Percentiles rank a stretch among this genome's conserved stretches.
Evolutionary conservation across 306 rosid species (phyloP).

Genomic region (Chamaecrista fasciculata): DNA sequence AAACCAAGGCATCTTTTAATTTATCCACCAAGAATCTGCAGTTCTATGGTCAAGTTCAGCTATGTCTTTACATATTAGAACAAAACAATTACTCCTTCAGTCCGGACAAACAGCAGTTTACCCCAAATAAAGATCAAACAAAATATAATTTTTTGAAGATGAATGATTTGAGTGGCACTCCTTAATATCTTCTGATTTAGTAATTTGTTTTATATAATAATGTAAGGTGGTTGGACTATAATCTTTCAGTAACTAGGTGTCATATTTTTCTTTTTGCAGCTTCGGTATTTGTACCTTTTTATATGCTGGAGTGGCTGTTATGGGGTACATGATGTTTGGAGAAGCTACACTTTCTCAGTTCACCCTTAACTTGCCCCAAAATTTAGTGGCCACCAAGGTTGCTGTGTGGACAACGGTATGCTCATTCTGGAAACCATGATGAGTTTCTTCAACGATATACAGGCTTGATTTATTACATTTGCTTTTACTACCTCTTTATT

Average conservation of each 20-base stretch:
- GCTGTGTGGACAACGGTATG: slow-evolving; percentile 98
- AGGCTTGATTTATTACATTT: neutral
- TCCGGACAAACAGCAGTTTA: neutral
- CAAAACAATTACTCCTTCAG: neutral
- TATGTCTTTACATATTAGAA: neutral
- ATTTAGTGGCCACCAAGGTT: slow-evolving; percentile 81
- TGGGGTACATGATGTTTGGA: slow-evolving; percentile 98
- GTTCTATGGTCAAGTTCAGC: too few species aligned
- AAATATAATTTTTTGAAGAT: neutral
- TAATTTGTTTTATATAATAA: neutral
- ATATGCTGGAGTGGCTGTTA: slow-evolving; percentile 83
- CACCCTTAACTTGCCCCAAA: slow-evolving; percentile 89
- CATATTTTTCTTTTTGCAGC: slow-evolving; percentile 38
- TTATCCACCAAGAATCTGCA: neutral
- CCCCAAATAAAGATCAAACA: neutral
- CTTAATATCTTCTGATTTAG: neutral
- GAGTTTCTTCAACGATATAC: neutral
- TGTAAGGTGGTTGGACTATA: neutral
- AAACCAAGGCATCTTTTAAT: slow-evolving; percentile 13
- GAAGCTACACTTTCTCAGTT: slow-evolving; percentile 75
- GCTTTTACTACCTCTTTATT: neutral
- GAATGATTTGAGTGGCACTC: neutral
- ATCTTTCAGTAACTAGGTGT: neutral
- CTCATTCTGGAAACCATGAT: slow-evolving; percentile 15
- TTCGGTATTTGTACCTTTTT: slow-evolving; percentile 67